Percentiles rank a stretch among this genome's conserved stretches.
Evolutionary conservation across 2,329 filamentous ascomycete genomes (phyloP).

Genomic region (Hymenoscyphus repandus): DNA sequence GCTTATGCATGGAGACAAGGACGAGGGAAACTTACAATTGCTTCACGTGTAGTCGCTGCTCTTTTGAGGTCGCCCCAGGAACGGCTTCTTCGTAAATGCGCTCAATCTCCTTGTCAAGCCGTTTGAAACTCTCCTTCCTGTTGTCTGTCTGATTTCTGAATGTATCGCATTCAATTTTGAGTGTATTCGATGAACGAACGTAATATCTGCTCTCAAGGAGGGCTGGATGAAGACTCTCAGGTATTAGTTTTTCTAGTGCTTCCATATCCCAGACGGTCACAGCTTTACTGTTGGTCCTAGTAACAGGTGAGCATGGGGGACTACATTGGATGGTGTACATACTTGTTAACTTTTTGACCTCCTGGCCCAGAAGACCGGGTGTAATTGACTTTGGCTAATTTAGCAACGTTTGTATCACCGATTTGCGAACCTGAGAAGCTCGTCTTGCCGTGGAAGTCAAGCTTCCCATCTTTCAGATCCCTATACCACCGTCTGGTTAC

Average conservation of each 20-base stretch:
- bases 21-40: slow-evolving; percentile 27
- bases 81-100: slow-evolving; percentile 24
- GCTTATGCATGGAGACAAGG: background rate
- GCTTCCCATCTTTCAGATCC: too few species aligned
- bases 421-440: background rate
- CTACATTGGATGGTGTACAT: background rate
- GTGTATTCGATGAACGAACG: slow-evolving; percentile 24
- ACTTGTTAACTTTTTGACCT: slow-evolving; percentile 34
- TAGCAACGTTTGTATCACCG: background rate
- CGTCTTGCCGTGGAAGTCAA: background rate
- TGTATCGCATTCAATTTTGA: slow-evolving; percentile 29
- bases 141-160: slow-evolving; percentile 26
- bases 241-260: slow-evolving; percentile 21
- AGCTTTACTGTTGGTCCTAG: slow-evolving; percentile 31
- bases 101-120: slow-evolving; percentile 26
- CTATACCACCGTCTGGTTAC: too few species aligned
- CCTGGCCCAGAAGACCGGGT: slow-evolving; percentile 27
- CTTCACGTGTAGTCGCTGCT: slow-evolving; percentile 48
- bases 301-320: slow-evolving; percentile 2
- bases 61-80: slow-evolving; percentile 37
- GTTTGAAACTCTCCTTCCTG: slow-evolving; percentile 23
- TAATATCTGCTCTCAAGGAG: slow-evolving; percentile 27
- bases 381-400: slow-evolving; percentile 24
- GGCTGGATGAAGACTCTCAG: slow-evolving; percentile 23
- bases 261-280: slow-evolving; percentile 27